Evolutionary conservation across 2,329 filamentous ascomycete species (phyloP), one percentile per base, ranked within the genome.

Genomic region (Phyllosticta paracitricarpa): DNA sequence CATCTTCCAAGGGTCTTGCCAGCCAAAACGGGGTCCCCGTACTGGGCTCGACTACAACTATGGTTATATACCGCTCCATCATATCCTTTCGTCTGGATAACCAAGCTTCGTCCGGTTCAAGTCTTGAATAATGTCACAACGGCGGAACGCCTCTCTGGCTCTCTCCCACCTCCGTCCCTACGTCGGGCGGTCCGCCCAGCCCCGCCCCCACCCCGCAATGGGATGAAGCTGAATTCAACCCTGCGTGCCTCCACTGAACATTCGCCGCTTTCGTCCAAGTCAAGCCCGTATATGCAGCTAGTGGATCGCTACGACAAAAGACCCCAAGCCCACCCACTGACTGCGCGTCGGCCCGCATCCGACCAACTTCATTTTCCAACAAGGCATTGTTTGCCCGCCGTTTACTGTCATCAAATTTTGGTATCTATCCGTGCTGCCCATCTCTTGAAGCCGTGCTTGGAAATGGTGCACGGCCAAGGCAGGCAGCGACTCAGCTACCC

Each of bases 1-100:
- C 19, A 22, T 61, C 59, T 22, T 26, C 59, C 59, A 57, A 61
- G 59, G 59, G 59, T 61, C 59, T 48, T 54, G 51, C 54, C 40
- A 48, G 40, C 40, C 14, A 48, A 19, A 48, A n/a, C 40, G 17
- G 40, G 40, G 17, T 48, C n/a, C 40, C 40, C 40, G 40, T 4
- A 17, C 40, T 48, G 40, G 6, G 9, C 35, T 40, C 4, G 1
- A 40, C 14, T 48, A n/a, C 14, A 17, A 17, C 14, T 48, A 17
- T 48, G 14, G 2, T 48, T 14, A 12, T 40, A 4, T 40, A 17
- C 10, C 12, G 19, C 19, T 22, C 35, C 35, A 40, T 40, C 35
- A 12, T 40, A 40, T 17, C 35, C 10, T 40, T 48, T n/a, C 40
- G 17, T 48, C n/a, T n/a, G n/a, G 14, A n/a, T n/a, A n/a, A 48